Base-by-base conservation (phyloP, 208 protist species). In the Angomonas ambiguus region DNA sequence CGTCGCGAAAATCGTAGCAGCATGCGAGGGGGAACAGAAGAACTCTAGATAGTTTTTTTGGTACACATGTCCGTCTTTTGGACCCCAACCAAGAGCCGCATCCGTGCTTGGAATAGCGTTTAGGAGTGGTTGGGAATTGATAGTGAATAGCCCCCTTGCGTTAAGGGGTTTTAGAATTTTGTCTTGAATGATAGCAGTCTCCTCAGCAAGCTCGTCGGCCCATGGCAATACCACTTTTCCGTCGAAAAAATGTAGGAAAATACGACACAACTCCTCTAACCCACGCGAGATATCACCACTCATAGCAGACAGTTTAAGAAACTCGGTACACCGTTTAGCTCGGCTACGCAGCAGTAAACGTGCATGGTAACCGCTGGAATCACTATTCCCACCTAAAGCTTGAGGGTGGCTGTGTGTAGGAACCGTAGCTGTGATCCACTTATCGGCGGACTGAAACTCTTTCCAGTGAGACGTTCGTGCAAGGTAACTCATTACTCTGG, bases 61-160 rank as follows among this genome's bases (percentile, higher is more conserved):
- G 58, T 85, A 94, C 30, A 89, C 67, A 51, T 70, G 81, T 16
- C 83, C 83, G 51, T 71, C 57, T n/a, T 25, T 34, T 16, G 77
- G 75, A 2, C 83, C 88, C 79, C 83, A 92, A n/a, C 81, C 85
- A 18, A 94, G 65, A 0, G 79, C 58, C 38, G 66, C 72, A 77
- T 96, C 72, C 22, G 65, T 69, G 20, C 94, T 97, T 34, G 76
- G 65, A 10, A 64, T 82, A 10, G 86, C 91, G 68, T 98, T 97
- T 28, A 97, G 79, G 5, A 58, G 64, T 8, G 93, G 92, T 82
- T 98, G 97, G 16, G 69, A 85, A 77, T 97, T 97, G 49, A 97
- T 98, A 18, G 94, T 98, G 41, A 97, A 88, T 42, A 97, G 82
- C 13, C 94, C 96, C 41, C 80, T 59, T 20, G 72, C 65, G 64